These are phyloP conservation scores for Debaryomyces sp. DNA, from an alignment of 1,139 yeast genomes.

Conservation along the genomic window DNA sequence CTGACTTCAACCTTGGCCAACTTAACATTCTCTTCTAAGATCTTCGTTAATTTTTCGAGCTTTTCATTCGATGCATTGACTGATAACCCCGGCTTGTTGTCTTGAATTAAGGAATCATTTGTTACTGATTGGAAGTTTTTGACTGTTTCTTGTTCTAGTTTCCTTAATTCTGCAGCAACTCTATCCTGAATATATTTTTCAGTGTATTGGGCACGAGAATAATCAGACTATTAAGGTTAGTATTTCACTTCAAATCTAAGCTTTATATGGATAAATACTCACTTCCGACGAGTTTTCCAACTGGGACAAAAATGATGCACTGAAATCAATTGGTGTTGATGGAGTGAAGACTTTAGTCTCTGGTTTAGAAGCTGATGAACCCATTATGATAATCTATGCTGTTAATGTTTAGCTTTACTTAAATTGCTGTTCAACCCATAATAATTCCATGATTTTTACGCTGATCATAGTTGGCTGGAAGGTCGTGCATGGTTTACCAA, in stretches of 20 bases:
- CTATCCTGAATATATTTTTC: constrained; percentile 78
- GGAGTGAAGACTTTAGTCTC: constrained; percentile 72
- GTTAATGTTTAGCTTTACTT: background rate
- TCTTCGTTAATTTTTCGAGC: constrained; percentile 46
- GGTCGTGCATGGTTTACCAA: background rate
- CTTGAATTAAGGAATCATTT: constrained; percentile 39
- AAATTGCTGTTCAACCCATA: background rate
- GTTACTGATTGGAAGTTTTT: constrained; percentile 57
- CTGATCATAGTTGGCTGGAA: constrained; percentile 5
- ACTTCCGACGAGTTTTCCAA: constrained; percentile 72
- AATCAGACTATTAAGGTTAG: constrained; percentile 56
- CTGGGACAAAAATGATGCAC: constrained; percentile 67
- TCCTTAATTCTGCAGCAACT: constrained; percentile 66
- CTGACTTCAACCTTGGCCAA: constrained; percentile 41
- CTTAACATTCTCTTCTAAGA: constrained; percentile 50
- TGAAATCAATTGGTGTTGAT: constrained; percentile 73
- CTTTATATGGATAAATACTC: constrained; percentile 20
- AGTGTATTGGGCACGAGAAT: constrained; percentile 76
- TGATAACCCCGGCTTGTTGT: constrained; percentile 32
- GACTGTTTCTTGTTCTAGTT: constrained; percentile 62
- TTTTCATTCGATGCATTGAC: constrained; percentile 41
- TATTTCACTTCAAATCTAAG: background rate
- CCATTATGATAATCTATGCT: constrained; percentile 37
- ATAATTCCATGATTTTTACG: constrained; percentile 1
- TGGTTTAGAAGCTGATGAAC: constrained; percentile 58